Conservation (phyloP, 257 asterid species). For the Capsicum baccatum region DNA sequence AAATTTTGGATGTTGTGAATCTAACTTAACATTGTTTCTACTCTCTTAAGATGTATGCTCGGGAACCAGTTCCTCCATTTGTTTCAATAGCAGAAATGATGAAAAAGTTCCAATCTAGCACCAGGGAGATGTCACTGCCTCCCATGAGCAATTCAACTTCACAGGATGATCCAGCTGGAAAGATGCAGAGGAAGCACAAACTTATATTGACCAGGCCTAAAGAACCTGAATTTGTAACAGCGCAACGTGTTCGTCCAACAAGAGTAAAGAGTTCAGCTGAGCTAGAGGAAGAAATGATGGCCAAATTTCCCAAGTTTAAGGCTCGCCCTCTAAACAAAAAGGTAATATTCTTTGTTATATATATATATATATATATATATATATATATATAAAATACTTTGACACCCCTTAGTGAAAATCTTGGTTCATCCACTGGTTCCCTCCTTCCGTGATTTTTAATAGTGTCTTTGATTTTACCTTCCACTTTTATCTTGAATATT, state of each 20-base stretch:
- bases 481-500: background rate
- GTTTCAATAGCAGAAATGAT: constrained; percentile 94
- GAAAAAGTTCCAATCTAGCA: constrained; percentile 80
- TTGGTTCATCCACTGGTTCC: no score
- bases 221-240: constrained; percentile 87
- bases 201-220: constrained; percentile 94
- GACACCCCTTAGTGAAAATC: no score
- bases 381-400: no score
- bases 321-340: constrained; percentile 88
- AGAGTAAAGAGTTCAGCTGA: constrained; percentile 84
- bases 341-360: constrained; percentile 39
- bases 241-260: constrained; percentile 78
- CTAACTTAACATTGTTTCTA: background rate
- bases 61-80: constrained; percentile 75
- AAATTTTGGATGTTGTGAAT: constrained; percentile 20
- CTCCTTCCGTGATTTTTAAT: background rate
- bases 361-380: no score
- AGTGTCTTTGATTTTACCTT: background rate
- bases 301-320: constrained; percentile 87
- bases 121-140: no score
- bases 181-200: no score
- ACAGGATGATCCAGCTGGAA: no score
- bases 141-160: no score
- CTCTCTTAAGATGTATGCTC: constrained; percentile 64
- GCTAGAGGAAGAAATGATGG: constrained; percentile 91